Base-by-base conservation (phyloP, 129 eudicot species). In the Flaveria sonorensis region DNA sequence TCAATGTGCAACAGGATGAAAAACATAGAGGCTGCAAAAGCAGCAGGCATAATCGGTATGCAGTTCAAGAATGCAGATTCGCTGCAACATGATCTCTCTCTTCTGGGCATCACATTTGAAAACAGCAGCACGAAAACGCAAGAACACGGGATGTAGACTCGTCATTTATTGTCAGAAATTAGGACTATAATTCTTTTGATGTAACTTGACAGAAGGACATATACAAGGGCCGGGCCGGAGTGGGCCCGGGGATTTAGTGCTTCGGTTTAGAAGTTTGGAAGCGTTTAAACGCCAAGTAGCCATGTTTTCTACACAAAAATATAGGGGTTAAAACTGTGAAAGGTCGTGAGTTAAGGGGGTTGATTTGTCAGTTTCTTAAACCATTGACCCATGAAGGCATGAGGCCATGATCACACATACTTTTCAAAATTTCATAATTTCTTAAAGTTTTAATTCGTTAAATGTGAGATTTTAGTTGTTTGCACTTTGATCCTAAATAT, bases 11-110 rank as follows among this genome's bases (percentile, higher is more conserved):
- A 23, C 89, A 93, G 98, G 89, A 40, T 86, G 89, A 85, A 80
- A 73, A 93, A 93, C 79, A 91, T 90, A 43, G 93, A 93, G 71
- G 98, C 92, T 70, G 97, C 97, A 73, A 81, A 60, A 65, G 86
- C 84, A 48, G 86, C 81, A 72, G 97, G 98, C 60, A 83, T 93
- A 26, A 70, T 36, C 0, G 98, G 98, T 42, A 67, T 93, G 24
- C 96, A 90, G 19, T 93, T 93, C 88, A 87, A 89, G 86, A 86
- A 77, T 83, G 98, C 83, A 59, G 85, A 72, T 61, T 51, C 45
- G 9, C 70, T 93, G 70, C 91, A 82, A 21, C 88, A 75, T 19
- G 97, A 93, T 67, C 86, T 91, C 48, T 84, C 81, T 78, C 82
- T 71, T 73, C 82, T 85, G 32, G 97, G 98, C 6, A 42, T 93